Percentiles rank a stretch among this genome's conserved stretches.
Conservation (phyloP, 2,329 filamentous ascomycete genomes). For the Metarhizium sp. region DNA sequence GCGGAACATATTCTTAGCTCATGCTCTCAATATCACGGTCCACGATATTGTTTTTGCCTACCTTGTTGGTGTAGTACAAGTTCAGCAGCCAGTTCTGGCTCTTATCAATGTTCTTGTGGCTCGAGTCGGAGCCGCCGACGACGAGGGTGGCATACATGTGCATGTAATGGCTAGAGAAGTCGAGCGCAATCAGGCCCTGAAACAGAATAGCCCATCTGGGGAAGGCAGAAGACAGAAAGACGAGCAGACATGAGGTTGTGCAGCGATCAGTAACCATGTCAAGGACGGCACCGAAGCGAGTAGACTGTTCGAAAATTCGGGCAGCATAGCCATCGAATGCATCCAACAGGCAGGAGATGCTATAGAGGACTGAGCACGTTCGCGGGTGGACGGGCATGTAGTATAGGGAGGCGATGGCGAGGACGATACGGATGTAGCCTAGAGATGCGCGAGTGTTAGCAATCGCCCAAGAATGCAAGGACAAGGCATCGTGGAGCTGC, state of each 20-base stretch:
- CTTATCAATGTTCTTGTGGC: conserved; percentile 92
- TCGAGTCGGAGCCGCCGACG: conserved; percentile 69
- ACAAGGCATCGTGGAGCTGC: conserved; percentile 12
- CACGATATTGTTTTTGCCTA: conserved; percentile 32
- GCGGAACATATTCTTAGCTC: neutral
- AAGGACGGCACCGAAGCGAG: conserved; percentile 88
- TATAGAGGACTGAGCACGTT: conserved; percentile 86
- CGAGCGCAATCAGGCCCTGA: conserved; percentile 84
- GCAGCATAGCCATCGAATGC: conserved; percentile 93
- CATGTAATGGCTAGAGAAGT: conserved; percentile 95
- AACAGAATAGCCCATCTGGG: conserved; percentile 91
- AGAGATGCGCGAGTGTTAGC: neutral
- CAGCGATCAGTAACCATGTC: conserved; percentile 99
- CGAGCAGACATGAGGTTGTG: conserved; percentile 88
- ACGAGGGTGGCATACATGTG: conserved; percentile 96
- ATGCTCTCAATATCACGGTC: neutral
- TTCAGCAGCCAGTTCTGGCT: conserved; percentile 83
- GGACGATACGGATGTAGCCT: conserved; percentile 71
- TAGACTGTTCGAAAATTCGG: conserved; percentile 70
- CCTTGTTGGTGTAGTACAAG: conserved; percentile 95
- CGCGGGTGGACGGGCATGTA: conserved; percentile 99
- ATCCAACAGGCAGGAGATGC: conserved; percentile 87
- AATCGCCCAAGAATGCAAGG: neutral
- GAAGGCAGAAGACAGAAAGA: conserved; percentile 91
- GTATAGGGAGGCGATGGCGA: conserved; percentile 86